Base-by-base conservation (phyloP, 2,329 filamentous ascomycete genomes). In the Pseudofabraea citricarpa region DNA sequence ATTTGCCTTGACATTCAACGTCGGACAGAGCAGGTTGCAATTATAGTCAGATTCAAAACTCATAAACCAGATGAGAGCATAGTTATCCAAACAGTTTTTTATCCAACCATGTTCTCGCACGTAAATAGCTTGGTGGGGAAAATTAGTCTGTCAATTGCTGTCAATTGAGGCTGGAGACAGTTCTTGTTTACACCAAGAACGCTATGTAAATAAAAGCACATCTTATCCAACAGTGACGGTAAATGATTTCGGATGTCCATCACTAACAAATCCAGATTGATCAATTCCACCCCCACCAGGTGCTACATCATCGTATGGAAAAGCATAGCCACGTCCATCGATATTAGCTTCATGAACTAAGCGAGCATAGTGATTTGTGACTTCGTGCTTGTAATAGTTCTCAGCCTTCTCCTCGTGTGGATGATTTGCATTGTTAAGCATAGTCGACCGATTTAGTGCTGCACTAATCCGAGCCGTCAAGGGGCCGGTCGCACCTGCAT, bases 291-390 rank as follows among this genome's bases (percentile, higher is more conserved):
- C 76, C 12, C 71, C 75, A 46, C 70, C 66, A 0, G 79, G 73
- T 43, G 77, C 75, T 15, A 86, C 81, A 56, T 86, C 82, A 54
- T 86, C 82, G 52, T 84, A 86, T 0, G 82, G 71, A 56, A 85
- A 86, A 0, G 78, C 75, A 56, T 86, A 86, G 0, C 82, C 82
- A 35, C 69, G 65, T 1, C 73, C 72, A 57, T 84, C 79, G 4
- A 72, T 56, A 62, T 83, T 78, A 39, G 76, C 69, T 27, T 70
- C 61, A 60, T 85, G 82, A 2, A 85, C 70, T 29, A 85, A 67
- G 7, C 77, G 67, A 22, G 75, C 66, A 56, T 83, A 85, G 56
- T 83, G 79, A 62, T 87, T 86, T 27, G 81, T 84, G 35, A 75
- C 61, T 2, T 50, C 46, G 10, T 72, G 59, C 41, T 61, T 50